Conservation (phyloP, 2,329 filamentous ascomycete genomes). For the Sclerotinia minor region DNA sequence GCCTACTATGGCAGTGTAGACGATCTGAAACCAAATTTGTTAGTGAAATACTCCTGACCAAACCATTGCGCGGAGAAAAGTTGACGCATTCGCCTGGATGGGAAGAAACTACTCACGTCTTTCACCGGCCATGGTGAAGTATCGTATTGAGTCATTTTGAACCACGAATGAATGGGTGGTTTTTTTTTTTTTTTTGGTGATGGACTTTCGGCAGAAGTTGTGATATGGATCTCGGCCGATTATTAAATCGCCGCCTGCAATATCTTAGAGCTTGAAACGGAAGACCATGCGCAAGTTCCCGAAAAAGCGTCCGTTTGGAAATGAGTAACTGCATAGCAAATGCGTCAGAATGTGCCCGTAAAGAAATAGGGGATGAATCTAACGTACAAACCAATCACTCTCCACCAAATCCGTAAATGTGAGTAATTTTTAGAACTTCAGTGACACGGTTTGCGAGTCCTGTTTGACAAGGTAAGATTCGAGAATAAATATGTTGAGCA, state of each 20-base stretch:
- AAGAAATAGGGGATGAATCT: conserved; percentile 13
- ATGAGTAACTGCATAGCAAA: conserved; percentile 31
- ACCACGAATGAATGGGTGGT: neutral
- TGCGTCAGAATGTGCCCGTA: conserved; percentile 18
- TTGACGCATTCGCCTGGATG: conserved; percentile 6
- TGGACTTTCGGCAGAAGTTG: neutral
- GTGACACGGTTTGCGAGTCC: conserved; percentile 12
- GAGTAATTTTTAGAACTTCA: neutral
- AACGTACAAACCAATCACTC: conserved; percentile 21
- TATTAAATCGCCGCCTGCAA: conserved; percentile 18
- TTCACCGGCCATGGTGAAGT: conserved; percentile 52
- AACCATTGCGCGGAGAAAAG: neutral
- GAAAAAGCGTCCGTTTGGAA: conserved; percentile 27
- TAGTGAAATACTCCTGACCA: conserved; percentile 21
- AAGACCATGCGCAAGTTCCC: conserved; percentile 28
- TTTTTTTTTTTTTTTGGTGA: neutral
- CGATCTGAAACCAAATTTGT: conserved; percentile 58
- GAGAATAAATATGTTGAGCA: conserved; percentile 21
- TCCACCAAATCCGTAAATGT: neutral
- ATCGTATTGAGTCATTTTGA: conserved; percentile 47
- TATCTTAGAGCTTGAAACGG: conserved; percentile 8
- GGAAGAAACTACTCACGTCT: conserved; percentile 45
- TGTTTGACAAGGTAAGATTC: conserved; percentile 17
- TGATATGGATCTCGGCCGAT: conserved; percentile 2
- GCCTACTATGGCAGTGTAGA: conserved; percentile 80